phyloP scores from a whole-genome alignment of 2,329 filamentous ascomycete species.

The Gaeumannomyces tritici region DNA sequence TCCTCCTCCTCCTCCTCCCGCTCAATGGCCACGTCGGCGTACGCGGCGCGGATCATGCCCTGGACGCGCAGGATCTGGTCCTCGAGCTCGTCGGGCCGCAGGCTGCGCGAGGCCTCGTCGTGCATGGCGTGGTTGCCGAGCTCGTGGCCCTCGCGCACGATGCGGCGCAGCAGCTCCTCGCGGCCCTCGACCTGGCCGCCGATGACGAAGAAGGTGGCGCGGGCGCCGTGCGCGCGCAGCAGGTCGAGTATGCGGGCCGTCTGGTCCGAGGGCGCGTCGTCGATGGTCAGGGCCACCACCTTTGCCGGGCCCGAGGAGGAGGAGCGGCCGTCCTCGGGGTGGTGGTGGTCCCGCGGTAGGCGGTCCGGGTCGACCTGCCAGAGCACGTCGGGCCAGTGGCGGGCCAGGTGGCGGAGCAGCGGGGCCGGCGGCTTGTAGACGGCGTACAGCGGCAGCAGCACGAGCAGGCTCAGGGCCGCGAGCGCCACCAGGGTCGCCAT shows the following conservation, averaged over 20 bases:
- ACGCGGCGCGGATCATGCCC: conserved; percentile 45
- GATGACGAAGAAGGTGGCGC: conserved; percentile 84
- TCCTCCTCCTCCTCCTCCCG: conserved; percentile 5
- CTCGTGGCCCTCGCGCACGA: conserved; percentile 55
- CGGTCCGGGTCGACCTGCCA: conserved; percentile 48
- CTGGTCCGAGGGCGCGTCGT: conserved; percentile 70
- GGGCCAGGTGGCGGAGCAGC: conserved; percentile 61
- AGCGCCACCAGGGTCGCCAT: conserved; percentile 44
- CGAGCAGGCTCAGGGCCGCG: conserved; percentile 22
- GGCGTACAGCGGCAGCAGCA: conserved; percentile 45
- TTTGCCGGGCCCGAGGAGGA: too few species aligned
- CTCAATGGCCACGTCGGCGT: conserved; percentile 31
- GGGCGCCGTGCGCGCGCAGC: conserved; percentile 55
- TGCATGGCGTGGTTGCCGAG: conserved; percentile 84
- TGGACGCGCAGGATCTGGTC: conserved; percentile 59
- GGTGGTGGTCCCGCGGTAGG: conserved; percentile 5
- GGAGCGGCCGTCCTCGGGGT: too few species aligned
- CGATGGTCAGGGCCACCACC: conserved; percentile 73
- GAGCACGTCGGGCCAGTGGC: conserved; percentile 67
- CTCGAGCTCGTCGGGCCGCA: conserved; percentile 49
- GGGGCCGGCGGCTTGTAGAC: conserved; percentile 74
- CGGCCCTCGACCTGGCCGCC: conserved; percentile 59
- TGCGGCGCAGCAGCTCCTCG: conserved; percentile 43
- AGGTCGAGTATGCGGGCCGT: conserved; percentile 62
- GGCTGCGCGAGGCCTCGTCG: conserved; percentile 63